Conservation (phyloP, 805 yeast genomes). For the Yamadazyma akitaensis region DNA sequence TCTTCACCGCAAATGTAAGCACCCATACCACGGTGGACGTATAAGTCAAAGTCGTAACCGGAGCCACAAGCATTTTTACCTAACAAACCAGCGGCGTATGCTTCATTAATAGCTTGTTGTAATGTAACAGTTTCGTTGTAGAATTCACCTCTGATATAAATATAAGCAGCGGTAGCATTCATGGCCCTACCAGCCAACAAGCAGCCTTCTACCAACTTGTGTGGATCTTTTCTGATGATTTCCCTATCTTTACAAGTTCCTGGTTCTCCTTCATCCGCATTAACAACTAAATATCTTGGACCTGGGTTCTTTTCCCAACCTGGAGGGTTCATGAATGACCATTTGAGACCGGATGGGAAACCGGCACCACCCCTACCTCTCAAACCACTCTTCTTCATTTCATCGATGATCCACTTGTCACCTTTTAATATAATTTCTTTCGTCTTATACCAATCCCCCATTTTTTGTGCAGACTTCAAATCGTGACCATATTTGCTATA, state of each 20-base stretch:
- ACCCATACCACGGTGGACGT: slow-evolving; percentile 89
- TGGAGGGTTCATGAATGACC: slow-evolving; percentile 95
- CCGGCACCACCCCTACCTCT: slow-evolving; percentile 96
- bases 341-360: slow-evolving; percentile 85
- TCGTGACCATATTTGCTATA: slow-evolving; percentile 75
- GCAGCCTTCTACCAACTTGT: slow-evolving; percentile 90
- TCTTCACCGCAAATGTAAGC: slow-evolving; percentile 93
- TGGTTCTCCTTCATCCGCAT: slow-evolving; percentile 95
- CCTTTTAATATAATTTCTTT: slow-evolving; percentile 82
- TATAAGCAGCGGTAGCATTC: slow-evolving; percentile 92
- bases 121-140: slow-evolving; percentile 73
- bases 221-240: slow-evolving; percentile 88
- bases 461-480: slow-evolving; percentile 65
- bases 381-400: slow-evolving; percentile 78
- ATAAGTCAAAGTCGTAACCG: slow-evolving; percentile 80
- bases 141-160: slow-evolving; percentile 88
- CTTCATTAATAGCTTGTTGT: slow-evolving; percentile 84
- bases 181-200: slow-evolving; percentile 84
- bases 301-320: slow-evolving; percentile 91
- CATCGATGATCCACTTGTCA: slow-evolving; percentile 86
- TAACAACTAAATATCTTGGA: slow-evolving; percentile 85
- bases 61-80: slow-evolving; percentile 88
- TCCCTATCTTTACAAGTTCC: slow-evolving; percentile 94
- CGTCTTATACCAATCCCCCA: slow-evolving; percentile 93
- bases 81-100: slow-evolving; percentile 72